Percentiles rank a stretch among this genome's conserved stretches.
Evolutionary conservation across 441 rosid species (phyloP).

Genomic region (Biscutella laevigata): DNA sequence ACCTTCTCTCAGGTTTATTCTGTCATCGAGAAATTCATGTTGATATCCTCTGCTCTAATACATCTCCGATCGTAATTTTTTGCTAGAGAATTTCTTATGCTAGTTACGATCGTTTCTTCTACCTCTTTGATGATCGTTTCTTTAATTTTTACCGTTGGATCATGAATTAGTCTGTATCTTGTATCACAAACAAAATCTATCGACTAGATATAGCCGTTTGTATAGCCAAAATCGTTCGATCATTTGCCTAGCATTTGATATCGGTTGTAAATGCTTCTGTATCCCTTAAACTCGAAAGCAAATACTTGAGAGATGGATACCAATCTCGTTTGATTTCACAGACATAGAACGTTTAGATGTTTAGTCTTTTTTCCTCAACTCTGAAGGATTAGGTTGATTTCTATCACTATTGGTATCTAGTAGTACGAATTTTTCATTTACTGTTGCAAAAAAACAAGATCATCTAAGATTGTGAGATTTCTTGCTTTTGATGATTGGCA

Average conservation of each 20-base stretch:
- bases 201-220: neutral
- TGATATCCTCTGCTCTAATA: neutral
- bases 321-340: neutral
- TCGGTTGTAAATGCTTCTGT: neutral
- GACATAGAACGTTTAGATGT: neutral
- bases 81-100: neutral
- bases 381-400: neutral
- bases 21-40: neutral
- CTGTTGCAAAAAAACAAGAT: neutral
- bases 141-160: neutral
- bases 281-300: neutral
- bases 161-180: conserved; percentile 5
- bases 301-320: neutral
- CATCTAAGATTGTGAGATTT: neutral
- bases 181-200: neutral
- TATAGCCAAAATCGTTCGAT: neutral
- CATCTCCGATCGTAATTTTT: too few species aligned
- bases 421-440: neutral
- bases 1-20: too few species aligned
- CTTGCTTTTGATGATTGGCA: neutral
- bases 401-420: neutral
- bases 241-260: neutral
- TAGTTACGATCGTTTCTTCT: neutral
- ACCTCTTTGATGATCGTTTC: neutral
- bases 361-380: neutral